Evolutionary conservation across 805 yeast genomes (phyloP).

Genomic region (Lipomyces spencermartinsiae): DNA sequence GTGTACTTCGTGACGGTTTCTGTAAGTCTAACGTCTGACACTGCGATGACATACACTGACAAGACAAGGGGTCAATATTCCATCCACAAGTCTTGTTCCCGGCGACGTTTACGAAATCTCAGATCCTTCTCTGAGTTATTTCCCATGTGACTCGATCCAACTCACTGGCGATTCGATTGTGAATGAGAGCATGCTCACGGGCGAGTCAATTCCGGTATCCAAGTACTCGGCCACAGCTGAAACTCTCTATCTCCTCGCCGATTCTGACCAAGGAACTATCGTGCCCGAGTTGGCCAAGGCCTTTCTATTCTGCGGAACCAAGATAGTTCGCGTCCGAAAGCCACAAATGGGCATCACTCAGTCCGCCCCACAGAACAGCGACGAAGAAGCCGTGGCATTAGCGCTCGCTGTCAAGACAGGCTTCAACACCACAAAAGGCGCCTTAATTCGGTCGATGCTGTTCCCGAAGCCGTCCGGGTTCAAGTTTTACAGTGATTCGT

Average conservation of each 20-base stretch:
- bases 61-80: conserved; percentile 62
- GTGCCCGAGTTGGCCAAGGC: conserved; percentile 74
- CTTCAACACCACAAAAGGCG: conserved; percentile 94
- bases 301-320: conserved; percentile 86
- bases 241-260: conserved; percentile 50
- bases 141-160: conserved; percentile 90
- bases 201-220: conserved; percentile 96
- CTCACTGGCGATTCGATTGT: conserved; percentile 92
- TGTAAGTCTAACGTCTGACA: conserved; percentile 14
- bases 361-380: not conserved
- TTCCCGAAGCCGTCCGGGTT: conserved; percentile 95
- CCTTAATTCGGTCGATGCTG: conserved; percentile 90
- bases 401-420: conserved; percentile 92
- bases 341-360: conserved; percentile 44
- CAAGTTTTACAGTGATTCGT: conserved; percentile 92
- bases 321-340: conserved; percentile 79
- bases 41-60: conserved; percentile 50
- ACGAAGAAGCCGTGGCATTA: conserved; percentile 71
- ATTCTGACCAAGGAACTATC: conserved; percentile 55
- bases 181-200: conserved; percentile 98
- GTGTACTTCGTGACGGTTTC: conserved; percentile 91
- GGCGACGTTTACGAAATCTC: conserved; percentile 94
- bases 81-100: conserved; percentile 83
- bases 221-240: conserved; percentile 72
- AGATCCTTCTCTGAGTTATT: conserved; percentile 72